These are phyloP conservation scores for Kregervanrija delftensis DNA, from an alignment of 805 yeast genomes.

Conservation along the genomic window DNA sequence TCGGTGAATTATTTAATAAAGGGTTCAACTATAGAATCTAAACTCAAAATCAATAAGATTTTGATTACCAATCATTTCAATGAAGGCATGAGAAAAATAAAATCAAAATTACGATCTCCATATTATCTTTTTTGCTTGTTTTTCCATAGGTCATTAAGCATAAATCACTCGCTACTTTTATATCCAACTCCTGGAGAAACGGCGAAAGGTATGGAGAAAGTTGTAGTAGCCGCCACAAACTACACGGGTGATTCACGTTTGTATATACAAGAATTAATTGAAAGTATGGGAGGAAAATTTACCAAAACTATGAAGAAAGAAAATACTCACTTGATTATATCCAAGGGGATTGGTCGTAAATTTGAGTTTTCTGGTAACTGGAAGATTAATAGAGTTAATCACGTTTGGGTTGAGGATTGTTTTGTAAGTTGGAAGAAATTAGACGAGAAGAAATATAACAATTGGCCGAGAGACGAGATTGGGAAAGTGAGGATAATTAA, in stretches of 20 bases:
- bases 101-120: slow-evolving; percentile 36
- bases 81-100: too few species aligned
- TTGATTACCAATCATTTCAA: too few species aligned
- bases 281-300: slow-evolving; percentile 68
- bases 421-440: slow-evolving; percentile 54
- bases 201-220: slow-evolving; percentile 45
- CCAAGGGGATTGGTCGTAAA: slow-evolving; percentile 64
- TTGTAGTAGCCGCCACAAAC: slow-evolving; percentile 64
- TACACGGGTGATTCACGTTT: slow-evolving; percentile 80
- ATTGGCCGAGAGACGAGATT: slow-evolving; percentile 29
- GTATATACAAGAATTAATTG: slow-evolving; percentile 58
- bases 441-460: slow-evolving; percentile 41
- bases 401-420: slow-evolving; percentile 84
- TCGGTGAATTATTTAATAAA: too few species aligned
- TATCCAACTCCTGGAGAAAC: slow-evolving; percentile 57
- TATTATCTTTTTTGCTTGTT: slow-evolving; percentile 73
- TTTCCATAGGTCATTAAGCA: slow-evolving; percentile 49
- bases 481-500: slow-evolving; percentile 47
- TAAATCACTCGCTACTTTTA: slow-evolving; percentile 49
- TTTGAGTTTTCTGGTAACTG: slow-evolving; percentile 68
- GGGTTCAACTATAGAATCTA: too few species aligned
- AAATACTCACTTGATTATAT: slow-evolving; percentile 69
- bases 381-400: slow-evolving; percentile 63
- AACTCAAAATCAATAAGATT: too few species aligned
- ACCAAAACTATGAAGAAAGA: slow-evolving; percentile 54